Evolutionary conservation across 805 yeast species (phyloP).

Genomic region (Schwanniomyces sp.): DNA sequence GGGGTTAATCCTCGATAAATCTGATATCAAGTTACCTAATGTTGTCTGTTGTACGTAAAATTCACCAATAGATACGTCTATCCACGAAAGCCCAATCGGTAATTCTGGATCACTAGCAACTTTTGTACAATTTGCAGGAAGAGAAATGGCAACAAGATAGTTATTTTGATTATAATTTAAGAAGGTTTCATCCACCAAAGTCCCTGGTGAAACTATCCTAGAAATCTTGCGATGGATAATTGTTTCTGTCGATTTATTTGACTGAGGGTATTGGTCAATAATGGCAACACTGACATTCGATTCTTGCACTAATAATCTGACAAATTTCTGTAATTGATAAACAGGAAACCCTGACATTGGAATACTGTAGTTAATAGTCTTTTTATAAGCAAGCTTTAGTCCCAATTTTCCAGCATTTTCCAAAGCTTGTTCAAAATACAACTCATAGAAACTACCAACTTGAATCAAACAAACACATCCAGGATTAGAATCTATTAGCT

Average conservation of each 20-base stretch:
- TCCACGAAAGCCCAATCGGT: conserved; percentile 79
- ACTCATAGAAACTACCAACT: conserved; percentile 84
- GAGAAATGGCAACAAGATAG: conserved; percentile 62
- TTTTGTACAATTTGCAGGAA: conserved; percentile 49
- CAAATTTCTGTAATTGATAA: conserved; percentile 66
- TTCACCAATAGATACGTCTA: conserved; percentile 83
- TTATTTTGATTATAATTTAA: conserved; percentile 72
- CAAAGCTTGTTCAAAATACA: conserved; percentile 87
- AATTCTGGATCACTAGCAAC: conserved; percentile 39
- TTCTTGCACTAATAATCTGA: conserved; percentile 71
- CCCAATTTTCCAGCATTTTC: conserved; percentile 69
- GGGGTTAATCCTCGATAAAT: conserved; percentile 76
- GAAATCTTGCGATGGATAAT: conserved; percentile 67
- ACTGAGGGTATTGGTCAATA: conserved; percentile 59
- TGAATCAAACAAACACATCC: conserved; percentile 56
- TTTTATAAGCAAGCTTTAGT: conserved; percentile 62
- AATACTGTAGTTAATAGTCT: conserved; percentile 40
- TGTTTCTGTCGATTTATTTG: conserved; percentile 19
- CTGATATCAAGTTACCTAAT: conserved; percentile 61
- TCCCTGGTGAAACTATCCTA: conserved; percentile 88
- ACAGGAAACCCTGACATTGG: conserved; percentile 94
- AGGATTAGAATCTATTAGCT: conserved; percentile 31
- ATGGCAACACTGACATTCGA: conserved; percentile 73
- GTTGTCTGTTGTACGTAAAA: conserved; percentile 67
- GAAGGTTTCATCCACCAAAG: conserved; percentile 83